phyloP scores from a whole-genome alignment of 2,329 filamentous ascomycete species.

The Pleoardoris graminearum region DNA sequence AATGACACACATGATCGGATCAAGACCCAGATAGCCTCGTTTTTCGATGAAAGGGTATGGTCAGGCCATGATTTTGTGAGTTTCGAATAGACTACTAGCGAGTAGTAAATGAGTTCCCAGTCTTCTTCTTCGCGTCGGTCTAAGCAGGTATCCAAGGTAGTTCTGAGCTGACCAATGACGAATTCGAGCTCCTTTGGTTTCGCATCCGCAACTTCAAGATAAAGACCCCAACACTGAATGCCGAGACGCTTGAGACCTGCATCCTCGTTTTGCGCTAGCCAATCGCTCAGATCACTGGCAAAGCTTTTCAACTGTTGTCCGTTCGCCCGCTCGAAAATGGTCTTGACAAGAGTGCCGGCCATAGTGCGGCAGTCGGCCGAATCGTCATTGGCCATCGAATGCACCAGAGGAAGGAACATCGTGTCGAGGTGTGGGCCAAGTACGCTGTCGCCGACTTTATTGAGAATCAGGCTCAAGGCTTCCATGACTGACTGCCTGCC shows the following conservation, averaged over 20 bases:
- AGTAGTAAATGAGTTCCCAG: conserved; percentile 74
- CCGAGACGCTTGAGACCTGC: conserved; percentile 70
- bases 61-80: conserved; percentile 69
- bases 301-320: conserved; percentile 72
- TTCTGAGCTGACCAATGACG: conserved; percentile 57
- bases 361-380: conserved; percentile 82
- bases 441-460: conserved; percentile 74
- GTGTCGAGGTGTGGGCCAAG: conserved; percentile 79
- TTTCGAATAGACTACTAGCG: conserved; percentile 69
- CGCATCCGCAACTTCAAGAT: conserved; percentile 71
- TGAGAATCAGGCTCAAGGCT: conserved; percentile 80
- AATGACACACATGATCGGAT: conserved; percentile 72
- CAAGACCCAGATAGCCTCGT: conserved; percentile 69
- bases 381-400: conserved; percentile 86
- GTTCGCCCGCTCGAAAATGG: conserved; percentile 78
- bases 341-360: conserved; percentile 76
- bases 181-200: conserved; percentile 68
- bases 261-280: conserved; percentile 77
- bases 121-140: conserved; percentile 59
- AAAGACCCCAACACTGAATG: conserved; percentile 79
- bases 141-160: conserved; percentile 55
- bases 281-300: conserved; percentile 69
- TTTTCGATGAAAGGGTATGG: conserved; percentile 62
- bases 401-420: conserved; percentile 83
- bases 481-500: conserved; percentile 94